Percentiles rank a stretch among this genome's conserved stretches.
Evolutionary conservation across 2,329 filamentous ascomycete genomes (phyloP).

Genomic region (Ophiosphaerella narmari): DNA sequence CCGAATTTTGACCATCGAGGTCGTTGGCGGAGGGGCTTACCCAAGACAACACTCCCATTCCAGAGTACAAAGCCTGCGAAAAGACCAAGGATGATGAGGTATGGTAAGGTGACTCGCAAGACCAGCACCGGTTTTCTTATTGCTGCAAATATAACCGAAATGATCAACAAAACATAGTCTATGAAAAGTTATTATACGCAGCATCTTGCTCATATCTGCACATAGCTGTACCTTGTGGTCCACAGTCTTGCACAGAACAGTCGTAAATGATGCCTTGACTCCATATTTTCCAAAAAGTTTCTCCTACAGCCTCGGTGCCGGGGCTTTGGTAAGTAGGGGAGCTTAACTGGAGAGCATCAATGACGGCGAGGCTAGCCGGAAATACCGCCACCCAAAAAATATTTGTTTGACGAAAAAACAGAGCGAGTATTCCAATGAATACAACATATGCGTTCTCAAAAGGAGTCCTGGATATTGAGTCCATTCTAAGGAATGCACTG

Average conservation of each 20-base stretch:
- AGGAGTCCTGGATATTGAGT: constrained; percentile 13
- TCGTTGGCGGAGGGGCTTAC: constrained; percentile 50
- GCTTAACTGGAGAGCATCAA: constrained; percentile 32
- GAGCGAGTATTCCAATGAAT: constrained; percentile 66
- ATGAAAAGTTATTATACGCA: constrained; percentile 2
- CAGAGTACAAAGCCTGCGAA: constrained; percentile 79
- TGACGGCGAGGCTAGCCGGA: constrained; percentile 61
- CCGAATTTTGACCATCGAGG: too few species aligned
- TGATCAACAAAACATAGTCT: constrained; percentile 41
- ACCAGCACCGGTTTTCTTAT: constrained; percentile 49
- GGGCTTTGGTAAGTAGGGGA: background rate
- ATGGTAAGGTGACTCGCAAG: constrained; percentile 52
- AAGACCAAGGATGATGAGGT: constrained; percentile 64
- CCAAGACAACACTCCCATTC: constrained; percentile 92
- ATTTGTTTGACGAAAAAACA: constrained; percentile 90
- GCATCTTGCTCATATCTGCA: background rate
- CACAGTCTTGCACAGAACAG: constrained; percentile 25
- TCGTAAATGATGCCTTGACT: constrained; percentile 27
- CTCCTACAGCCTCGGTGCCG: background rate
- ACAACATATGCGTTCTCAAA: constrained; percentile 21
- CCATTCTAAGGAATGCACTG: constrained; percentile 50
- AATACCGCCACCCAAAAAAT: constrained; percentile 92
- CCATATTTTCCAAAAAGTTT: constrained; percentile 26
- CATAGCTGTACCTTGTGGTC: constrained; percentile 24
- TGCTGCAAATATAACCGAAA: constrained; percentile 68